Evolutionary conservation across 805 yeast species (phyloP).

Genomic region (Saturnispora quitensis): DNA sequence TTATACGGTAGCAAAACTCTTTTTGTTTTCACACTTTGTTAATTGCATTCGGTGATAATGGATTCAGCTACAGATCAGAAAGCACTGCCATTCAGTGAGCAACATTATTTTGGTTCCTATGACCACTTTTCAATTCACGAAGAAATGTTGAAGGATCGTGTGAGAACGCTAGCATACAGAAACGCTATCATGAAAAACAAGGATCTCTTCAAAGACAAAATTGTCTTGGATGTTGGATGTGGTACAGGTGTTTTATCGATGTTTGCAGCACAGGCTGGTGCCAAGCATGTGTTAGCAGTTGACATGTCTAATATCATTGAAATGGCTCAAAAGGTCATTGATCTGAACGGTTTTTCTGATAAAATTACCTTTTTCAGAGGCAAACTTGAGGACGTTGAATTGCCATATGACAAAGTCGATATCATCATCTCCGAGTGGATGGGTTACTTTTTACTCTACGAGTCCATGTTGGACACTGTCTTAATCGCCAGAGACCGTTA

Average conservation of each 20-base stretch:
- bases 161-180: slow-evolving; percentile 85
- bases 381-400: slow-evolving; percentile 81
- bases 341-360: slow-evolving; percentile 73
- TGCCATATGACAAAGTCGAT: slow-evolving; percentile 86
- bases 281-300: slow-evolving; percentile 93
- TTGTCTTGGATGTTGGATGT: slow-evolving; percentile 96
- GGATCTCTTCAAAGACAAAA: slow-evolving; percentile 81
- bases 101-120: slow-evolving; percentile 90
- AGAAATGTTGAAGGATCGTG: slow-evolving; percentile 95
- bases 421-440: slow-evolving; percentile 97
- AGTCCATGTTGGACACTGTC: slow-evolving; percentile 96
- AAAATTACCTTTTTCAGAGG: slow-evolving; percentile 86
- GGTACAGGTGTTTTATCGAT: slow-evolving; percentile 97
- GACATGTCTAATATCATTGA: slow-evolving; percentile 95
- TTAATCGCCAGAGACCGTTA: slow-evolving; percentile 89
- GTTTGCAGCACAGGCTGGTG: slow-evolving; percentile 99
- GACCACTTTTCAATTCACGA: slow-evolving; percentile 98
- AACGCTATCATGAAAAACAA: slow-evolving; percentile 87
- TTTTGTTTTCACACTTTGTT: not conserved
- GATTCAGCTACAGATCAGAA: slow-evolving; percentile 60
- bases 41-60: not conserved
- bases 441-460: slow-evolving; percentile 95
- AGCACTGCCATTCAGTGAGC: slow-evolving; percentile 63
- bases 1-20: not conserved
- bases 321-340: slow-evolving; percentile 87